A percentile compares a stretch with the other conserved stretches of the same genome.
Conservation (phyloP, 2,329 filamentous ascomycete genomes). For the Hypocrella siamensis region DNA sequence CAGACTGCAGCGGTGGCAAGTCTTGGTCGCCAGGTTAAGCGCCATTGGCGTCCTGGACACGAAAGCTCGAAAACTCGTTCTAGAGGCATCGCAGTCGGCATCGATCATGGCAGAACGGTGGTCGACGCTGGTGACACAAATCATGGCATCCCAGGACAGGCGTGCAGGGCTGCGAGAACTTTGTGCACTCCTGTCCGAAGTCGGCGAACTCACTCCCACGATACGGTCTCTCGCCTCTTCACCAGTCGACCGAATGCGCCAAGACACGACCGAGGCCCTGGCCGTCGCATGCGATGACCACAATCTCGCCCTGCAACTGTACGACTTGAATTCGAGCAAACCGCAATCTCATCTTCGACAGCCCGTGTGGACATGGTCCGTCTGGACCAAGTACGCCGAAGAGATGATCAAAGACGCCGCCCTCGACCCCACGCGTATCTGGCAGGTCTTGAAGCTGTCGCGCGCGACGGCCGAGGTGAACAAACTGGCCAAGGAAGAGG, state of each 20-base stretch:
- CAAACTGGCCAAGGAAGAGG: not conserved
- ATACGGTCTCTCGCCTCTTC: constrained; percentile 3
- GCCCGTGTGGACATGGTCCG: constrained; percentile 14
- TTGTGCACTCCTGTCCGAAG: constrained; percentile 4
- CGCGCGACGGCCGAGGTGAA: not conserved
- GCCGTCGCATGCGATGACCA: constrained; percentile 10
- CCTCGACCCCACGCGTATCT: constrained; percentile 10
- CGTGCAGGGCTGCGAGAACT: constrained; percentile 5
- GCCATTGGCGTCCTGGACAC: constrained; percentile 3
- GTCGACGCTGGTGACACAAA: constrained; percentile 5
- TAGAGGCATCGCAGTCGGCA: constrained; percentile 4
- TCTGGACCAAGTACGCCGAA: constrained; percentile 17
- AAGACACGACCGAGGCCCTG: constrained; percentile 6
- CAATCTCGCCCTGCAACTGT: constrained; percentile 10
- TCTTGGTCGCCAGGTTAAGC: constrained; percentile 5
- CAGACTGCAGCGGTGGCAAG: constrained; percentile 9
- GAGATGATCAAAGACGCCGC: constrained; percentile 16
- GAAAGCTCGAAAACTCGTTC: constrained; percentile 2
- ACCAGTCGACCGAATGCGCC: constrained; percentile 2
- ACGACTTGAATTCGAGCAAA: constrained; percentile 6
- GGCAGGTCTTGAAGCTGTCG: constrained; percentile 12
- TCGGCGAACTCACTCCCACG: constrained; percentile 6
- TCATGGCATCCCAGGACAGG: constrained; percentile 2
- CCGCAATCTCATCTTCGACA: constrained; percentile 1
- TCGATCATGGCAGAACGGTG: constrained; percentile 7